These are phyloP conservation scores for Exophiala viscosa DNA, from an alignment of 2,329 filamentous ascomycete species.

Conservation along the genomic window DNA sequence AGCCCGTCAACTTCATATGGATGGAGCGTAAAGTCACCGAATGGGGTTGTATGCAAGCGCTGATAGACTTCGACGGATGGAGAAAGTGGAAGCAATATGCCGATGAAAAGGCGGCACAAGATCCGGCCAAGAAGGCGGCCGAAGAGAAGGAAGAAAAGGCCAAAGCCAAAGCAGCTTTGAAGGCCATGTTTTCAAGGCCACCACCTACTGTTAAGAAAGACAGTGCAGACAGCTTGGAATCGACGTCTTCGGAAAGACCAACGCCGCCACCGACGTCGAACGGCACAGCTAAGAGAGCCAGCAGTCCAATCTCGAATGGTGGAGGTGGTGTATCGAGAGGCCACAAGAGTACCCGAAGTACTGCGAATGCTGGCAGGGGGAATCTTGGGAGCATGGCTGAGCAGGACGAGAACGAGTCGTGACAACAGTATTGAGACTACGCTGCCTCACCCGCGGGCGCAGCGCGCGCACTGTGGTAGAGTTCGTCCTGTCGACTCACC, in stretches of 20 bases:
- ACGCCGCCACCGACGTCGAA: constrained; percentile 10
- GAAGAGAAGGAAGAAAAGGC: constrained; percentile 29
- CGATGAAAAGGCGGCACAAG: constrained; percentile 32
- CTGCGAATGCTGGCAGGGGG: constrained; percentile 9
- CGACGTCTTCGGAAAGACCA: constrained; percentile 7
- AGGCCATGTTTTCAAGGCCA: constrained; percentile 26
- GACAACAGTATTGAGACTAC: neutral
- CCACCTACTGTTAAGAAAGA: constrained; percentile 24
- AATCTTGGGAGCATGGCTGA: constrained; percentile 23
- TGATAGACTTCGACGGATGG: constrained; percentile 99
- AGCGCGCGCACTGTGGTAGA: too few species aligned
- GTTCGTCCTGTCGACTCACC: too few species aligned
- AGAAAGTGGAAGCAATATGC: constrained; percentile 88
- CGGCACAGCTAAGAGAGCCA: constrained; percentile 14
- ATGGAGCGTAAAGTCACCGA: constrained; percentile 96
- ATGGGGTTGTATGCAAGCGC: constrained; percentile 99
- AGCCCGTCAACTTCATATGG: constrained; percentile 96
- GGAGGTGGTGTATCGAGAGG: constrained; percentile 1
- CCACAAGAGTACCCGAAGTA: constrained; percentile 17
- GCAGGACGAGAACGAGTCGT: constrained; percentile 21
- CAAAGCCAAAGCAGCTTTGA: constrained; percentile 27
- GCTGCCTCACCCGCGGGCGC: too few species aligned
- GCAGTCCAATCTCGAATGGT: constrained; percentile 3
- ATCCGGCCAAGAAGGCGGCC: constrained; percentile 24
- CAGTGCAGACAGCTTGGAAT: constrained; percentile 3